Evolutionary conservation across 371 early-diverging fungal species (phyloP).

Genomic region (Capniomyces stellatus): DNA sequence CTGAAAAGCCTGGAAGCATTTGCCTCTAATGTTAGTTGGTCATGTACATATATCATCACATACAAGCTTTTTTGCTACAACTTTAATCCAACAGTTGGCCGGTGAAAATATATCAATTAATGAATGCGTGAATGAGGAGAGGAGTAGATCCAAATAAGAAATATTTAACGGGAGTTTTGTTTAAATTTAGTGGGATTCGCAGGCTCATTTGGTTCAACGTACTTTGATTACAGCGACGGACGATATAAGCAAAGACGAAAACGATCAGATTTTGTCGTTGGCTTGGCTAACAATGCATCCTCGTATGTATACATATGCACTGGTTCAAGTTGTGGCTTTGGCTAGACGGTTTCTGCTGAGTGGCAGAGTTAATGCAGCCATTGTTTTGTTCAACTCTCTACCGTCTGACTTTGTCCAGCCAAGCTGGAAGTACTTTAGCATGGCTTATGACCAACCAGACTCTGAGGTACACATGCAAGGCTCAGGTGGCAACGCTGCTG

Average conservation of each 20-base stretch:
- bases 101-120: not conserved
- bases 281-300: slow-evolving; percentile 26
- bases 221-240: too few species aligned
- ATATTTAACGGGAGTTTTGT: too few species aligned
- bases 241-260: slow-evolving; percentile 11
- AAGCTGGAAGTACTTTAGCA: slow-evolving; percentile 9
- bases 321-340: slow-evolving; percentile 18
- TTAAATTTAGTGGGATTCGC: too few species aligned
- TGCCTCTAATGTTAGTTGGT: not conserved
- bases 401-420: slow-evolving; percentile 22
- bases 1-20: slow-evolving; percentile 3
- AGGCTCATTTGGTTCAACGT: too few species aligned
- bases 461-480: not conserved
- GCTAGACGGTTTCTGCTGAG: slow-evolving; percentile 20
- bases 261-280: slow-evolving; percentile 20
- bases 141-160: too few species aligned
- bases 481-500: not conserved
- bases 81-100: not conserved
- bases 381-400: slow-evolving; percentile 19
- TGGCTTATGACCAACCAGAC: not conserved
- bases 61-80: too few species aligned
- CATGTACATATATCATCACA: too few species aligned
- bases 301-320: slow-evolving; percentile 16
- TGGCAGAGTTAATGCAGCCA: slow-evolving; percentile 18
- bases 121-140: too few species aligned